Base-by-base conservation (phyloP, 495 filamentous ascomycete species). In the Penicillium bovifimosum region DNA sequence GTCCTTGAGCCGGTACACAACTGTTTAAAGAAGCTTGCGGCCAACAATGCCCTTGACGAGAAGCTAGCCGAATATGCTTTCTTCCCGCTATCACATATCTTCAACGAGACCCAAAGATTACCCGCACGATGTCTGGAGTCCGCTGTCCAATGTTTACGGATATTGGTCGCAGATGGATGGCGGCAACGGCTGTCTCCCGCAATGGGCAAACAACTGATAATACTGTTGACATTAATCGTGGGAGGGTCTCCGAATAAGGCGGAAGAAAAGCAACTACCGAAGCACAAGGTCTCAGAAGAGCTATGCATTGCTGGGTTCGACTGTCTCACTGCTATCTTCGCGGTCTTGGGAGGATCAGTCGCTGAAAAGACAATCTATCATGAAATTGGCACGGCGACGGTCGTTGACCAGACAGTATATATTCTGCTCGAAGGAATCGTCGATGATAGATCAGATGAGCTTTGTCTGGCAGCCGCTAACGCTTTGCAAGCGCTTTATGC, bases 31-130 rank as follows among this genome's bases (percentile, higher is more conserved):
- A 64, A 71, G 31, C 74, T 86, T 58, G 71, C 74, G 33, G 62
- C 53, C 40, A 70, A 73, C 41, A 72, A 78, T 31, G 71, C 76
- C 0, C 72, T 96, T 9, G 89, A 96, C 63, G 76, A 82, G 46
- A 90, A 89, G 66, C 72, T 96, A 24, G 93, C 91, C 7, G 90
- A 96, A 66, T 99, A 96, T 73, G 80, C 86, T 57, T 97, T 97
- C 76, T 93, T 96, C 58, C 93, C 93, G 0, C 71, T 99, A 0
- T 89, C 88, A 2, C 86, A 95, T 54, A 82, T 97, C 42, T 86
- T 99, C 56, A 84, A 87, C 49, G 78, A 83, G 44, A 85, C 84
- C 44, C 81, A 90, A 54, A 75, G 76, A 27, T 76, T 91, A 29
- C 81, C 95, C 6, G 78, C 86, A 27, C 79, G 80, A 29, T 82